Percentiles rank a stretch among this genome's conserved stretches.
These are phyloP conservation scores for Acanthamoeba rhysodes DNA, from an alignment of 208 protist genomes.

Conservation along the genomic window DNA sequence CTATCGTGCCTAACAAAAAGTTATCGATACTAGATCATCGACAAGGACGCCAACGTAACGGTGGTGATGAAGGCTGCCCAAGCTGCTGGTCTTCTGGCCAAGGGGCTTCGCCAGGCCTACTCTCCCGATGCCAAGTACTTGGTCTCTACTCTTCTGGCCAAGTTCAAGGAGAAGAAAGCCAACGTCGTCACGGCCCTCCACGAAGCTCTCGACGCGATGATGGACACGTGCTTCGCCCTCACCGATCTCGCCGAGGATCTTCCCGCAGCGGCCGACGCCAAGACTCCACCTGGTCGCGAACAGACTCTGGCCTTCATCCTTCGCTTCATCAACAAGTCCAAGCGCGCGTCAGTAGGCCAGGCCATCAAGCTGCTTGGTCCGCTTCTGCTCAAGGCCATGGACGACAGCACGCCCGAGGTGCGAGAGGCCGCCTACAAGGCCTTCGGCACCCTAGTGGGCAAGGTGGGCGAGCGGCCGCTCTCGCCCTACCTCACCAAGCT, in stretches of 20 bases:
- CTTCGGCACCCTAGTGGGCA: constrained; percentile 71
- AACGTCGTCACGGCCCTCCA: constrained; percentile 77
- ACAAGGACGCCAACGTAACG: constrained; percentile 79
- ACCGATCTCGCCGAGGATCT: constrained; percentile 46
- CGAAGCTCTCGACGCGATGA: constrained; percentile 62
- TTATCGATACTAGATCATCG: constrained; percentile 29
- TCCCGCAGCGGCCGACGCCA: constrained; percentile 1
- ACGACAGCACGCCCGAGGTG: constrained; percentile 77
- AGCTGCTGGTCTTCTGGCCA: constrained; percentile 60
- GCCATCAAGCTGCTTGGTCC: constrained; percentile 69
- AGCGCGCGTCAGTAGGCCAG: constrained; percentile 67
- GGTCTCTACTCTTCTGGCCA: constrained; percentile 62
- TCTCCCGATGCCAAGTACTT: constrained; percentile 18
- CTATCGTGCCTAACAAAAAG: background rate
- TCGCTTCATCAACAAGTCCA: constrained; percentile 57
- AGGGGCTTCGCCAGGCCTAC: constrained; percentile 76
- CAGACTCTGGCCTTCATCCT: constrained; percentile 66
- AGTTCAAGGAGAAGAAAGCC: constrained; percentile 85
- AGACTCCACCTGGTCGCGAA: constrained; percentile 48
- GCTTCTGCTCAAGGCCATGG: constrained; percentile 51
- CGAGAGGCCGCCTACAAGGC: constrained; percentile 79
- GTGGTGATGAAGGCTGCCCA: constrained; percentile 72
- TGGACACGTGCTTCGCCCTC: constrained; percentile 45
- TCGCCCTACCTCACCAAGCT: constrained; percentile 59
- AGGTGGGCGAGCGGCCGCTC: constrained; percentile 70